Evolutionary conservation across 108 stramenopile species (phyloP).

Genomic region (Conticribra guillardii): DNA sequence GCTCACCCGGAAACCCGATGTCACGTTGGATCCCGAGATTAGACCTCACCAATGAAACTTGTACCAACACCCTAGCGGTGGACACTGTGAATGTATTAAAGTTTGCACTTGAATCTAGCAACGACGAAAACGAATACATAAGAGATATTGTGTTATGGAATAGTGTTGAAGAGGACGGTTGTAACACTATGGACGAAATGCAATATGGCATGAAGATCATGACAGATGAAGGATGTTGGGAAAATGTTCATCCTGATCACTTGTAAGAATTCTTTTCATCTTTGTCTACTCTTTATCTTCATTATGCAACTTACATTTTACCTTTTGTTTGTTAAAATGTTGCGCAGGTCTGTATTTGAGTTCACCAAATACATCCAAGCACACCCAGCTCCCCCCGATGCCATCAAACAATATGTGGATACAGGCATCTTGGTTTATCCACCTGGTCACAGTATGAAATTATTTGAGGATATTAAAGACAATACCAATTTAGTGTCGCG

Average conservation of each 20-base stretch:
- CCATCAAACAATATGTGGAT: slow-evolving; percentile 22
- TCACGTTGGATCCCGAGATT: slow-evolving; percentile 45
- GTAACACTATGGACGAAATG: slow-evolving; percentile 23
- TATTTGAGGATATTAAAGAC: slow-evolving; percentile 24
- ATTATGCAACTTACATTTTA: background rate
- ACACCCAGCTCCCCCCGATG: slow-evolving; percentile 22
- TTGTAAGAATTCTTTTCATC: slow-evolving; percentile 30
- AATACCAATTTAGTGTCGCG: slow-evolving; percentile 9
- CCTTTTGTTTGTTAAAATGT: background rate
- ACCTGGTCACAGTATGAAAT: slow-evolving; percentile 31
- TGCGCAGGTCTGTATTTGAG: slow-evolving; percentile 38
- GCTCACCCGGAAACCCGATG: slow-evolving; percentile 23
- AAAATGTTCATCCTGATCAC: slow-evolving; percentile 59
- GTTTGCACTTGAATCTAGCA: slow-evolving; percentile 29
- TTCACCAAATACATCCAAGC: slow-evolving; percentile 33
- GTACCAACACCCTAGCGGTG: slow-evolving; percentile 28
- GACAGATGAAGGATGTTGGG: slow-evolving; percentile 52
- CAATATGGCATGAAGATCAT: slow-evolving; percentile 47
- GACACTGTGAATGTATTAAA: slow-evolving; percentile 16
- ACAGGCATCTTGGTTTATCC: slow-evolving; percentile 40
- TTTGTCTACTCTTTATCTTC: background rate
- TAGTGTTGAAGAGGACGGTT: slow-evolving; percentile 27
- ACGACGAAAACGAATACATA: slow-evolving; percentile 38
- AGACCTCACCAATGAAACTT: slow-evolving; percentile 27
- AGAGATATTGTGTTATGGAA: slow-evolving; percentile 47